phyloP scores from a whole-genome alignment of 768 basidiomycete species.

The Cystobasidium ongulense region DNA sequence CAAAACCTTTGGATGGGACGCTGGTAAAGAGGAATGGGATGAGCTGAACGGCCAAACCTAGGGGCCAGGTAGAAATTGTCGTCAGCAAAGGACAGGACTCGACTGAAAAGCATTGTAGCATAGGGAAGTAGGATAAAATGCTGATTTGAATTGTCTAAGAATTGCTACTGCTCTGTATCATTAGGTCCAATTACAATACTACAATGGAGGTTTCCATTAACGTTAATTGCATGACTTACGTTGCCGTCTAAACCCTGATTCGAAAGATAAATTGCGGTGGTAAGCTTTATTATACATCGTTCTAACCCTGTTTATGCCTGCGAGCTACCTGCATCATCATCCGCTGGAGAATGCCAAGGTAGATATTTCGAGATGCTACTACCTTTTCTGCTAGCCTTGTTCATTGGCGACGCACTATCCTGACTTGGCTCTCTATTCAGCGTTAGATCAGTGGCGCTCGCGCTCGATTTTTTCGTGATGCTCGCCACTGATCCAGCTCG shows the following conservation, averaged over 20 bases:
- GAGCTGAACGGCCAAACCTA: not conserved
- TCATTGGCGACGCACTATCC: not conserved
- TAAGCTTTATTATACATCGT: too few species aligned
- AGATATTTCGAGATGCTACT: not conserved
- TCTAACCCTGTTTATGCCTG: not conserved
- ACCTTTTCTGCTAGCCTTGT: not conserved
- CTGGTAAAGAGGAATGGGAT: slow-evolving; percentile 16
- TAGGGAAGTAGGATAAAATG: not conserved
- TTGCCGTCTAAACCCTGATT: too few species aligned
- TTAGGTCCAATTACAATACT: not conserved
- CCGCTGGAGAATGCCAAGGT: not conserved
- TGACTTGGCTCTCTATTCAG: not conserved
- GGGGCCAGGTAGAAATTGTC: not conserved
- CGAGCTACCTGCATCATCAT: not conserved
- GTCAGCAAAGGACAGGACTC: not conserved
- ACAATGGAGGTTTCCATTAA: too few species aligned
- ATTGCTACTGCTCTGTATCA: not conserved
- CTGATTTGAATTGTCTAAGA: not conserved
- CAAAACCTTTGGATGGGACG: slow-evolving; percentile 22
- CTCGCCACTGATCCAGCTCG: slow-evolving; percentile 1
- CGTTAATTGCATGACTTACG: too few species aligned
- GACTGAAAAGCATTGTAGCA: not conserved
- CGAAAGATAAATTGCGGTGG: too few species aligned
- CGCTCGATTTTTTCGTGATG: not conserved
- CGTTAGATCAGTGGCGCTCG: not conserved